Evolutionary conservation across 306 rosid genomes (phyloP).

Genomic region (Gillenia trifoliata): DNA sequence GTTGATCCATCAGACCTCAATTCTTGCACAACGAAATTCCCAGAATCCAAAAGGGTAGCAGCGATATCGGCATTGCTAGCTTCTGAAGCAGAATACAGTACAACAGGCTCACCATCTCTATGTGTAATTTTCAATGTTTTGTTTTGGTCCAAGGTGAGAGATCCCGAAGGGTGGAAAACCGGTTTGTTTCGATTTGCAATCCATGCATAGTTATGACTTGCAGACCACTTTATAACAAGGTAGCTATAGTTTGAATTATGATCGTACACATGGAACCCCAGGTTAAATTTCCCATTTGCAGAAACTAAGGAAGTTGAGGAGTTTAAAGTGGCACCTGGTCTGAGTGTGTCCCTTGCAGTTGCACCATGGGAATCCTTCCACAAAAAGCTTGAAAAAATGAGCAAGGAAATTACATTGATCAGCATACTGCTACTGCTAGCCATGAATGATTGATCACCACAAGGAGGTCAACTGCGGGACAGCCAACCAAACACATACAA

Average conservation of each 20-base stretch:
- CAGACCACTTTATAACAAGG: background rate
- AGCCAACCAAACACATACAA: too few relatives aligned
- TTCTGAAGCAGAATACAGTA: background rate
- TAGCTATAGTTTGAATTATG: background rate
- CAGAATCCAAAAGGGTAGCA: background rate
- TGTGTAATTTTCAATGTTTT: conserved; percentile 10
- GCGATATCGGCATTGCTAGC: background rate
- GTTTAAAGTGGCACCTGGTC: background rate
- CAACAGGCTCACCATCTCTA: background rate
- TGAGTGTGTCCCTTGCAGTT: background rate
- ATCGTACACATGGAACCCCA: background rate
- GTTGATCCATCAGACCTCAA: background rate
- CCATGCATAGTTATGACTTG: conserved; percentile 9
- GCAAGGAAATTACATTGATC: background rate
- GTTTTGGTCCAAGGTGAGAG: background rate
- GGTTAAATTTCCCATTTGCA: background rate
- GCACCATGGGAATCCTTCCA: background rate
- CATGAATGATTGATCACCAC: too few relatives aligned
- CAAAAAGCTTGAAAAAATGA: background rate
- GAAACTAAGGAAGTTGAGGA: background rate
- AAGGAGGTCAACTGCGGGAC: too few relatives aligned
- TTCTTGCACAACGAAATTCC: background rate
- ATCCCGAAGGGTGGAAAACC: background rate
- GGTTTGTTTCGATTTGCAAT: background rate
- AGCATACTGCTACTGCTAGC: too few relatives aligned